Base-by-base conservation (phyloP, 176 grass and related monocot genomes). In the Oryza australiensis region DNA sequence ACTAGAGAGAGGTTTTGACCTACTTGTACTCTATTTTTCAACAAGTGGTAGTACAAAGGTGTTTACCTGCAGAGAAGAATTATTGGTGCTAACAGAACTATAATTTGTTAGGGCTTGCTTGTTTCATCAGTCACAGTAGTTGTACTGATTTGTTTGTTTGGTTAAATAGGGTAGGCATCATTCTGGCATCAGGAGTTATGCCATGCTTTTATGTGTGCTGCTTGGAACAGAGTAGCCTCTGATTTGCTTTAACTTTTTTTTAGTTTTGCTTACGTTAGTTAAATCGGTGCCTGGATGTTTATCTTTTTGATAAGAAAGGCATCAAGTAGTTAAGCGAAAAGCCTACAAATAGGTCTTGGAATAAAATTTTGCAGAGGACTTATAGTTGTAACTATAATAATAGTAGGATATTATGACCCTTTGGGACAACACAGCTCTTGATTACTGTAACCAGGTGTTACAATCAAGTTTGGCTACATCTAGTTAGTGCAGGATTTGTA, bases 91-190 rank as follows among this genome's bases (percentile, higher is more conserved):
- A 53, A 73, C 15, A 73, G 29, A 73, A 49, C 14, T 49, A 18
- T 49, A 18, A 41, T 64, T n/a, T 41, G 24, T 29, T 80, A 24
- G 53, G 12, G 12, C 23, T 67, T 67, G 32, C 16, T 67, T 40
- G 43, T 76, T 84, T 32, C 26, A 16, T 68, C 7, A 27, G 11
- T 23, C 3, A n/a, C 27, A 84, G 3, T 60, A 5, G 13, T 29
- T 38, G 33, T 12, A 55, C 51, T n/a, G 24, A 5, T 42, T 32
- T 46, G n/a, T 4, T 66, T 35, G 3, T 62, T 79, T 69, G 9
- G 12, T 70, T 70, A 18, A 74, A 75, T 70, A 55, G 49, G 75
- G 12, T 55, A 80, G 24, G 71, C 26, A 70, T 76, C 64, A 81
- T 76, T 74, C 82, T 15, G 30, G 40, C 28, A 76, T 49, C 70